Base-by-base conservation (phyloP, 495 filamentous ascomycete species). In the Cairneyella variabilis region DNA sequence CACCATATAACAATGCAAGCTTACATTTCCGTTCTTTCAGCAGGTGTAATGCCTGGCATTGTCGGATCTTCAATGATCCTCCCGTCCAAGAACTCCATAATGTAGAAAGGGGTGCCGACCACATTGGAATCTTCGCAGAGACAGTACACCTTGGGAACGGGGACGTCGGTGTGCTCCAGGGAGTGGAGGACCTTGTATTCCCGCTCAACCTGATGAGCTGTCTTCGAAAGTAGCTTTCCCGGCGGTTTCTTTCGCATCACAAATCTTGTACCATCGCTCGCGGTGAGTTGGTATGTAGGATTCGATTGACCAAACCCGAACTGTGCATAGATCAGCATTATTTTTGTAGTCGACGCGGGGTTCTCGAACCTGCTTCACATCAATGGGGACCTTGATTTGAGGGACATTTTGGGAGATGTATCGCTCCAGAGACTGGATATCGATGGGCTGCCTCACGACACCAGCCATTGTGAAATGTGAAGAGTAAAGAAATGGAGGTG, bases 301-400 rank as follows among this genome's bases (percentile, higher is more conserved):
- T 97, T 98, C 40, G 89, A 96, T 71, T 97, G 93, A 47, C 93
- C 93, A 65, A 92, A 98, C 59, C 90, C 88, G 64, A 97, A 98
- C 86, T 97, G 67, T 9, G n/a, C 0, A 28, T 28, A 3, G 14
- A 2, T 60, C 50, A 52, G 53, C 45, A 3, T n/a, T n/a, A n/a
- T n/a, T n/a, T n/a, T n/a, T n/a, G n/a, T n/a, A n/a, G n/a, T n/a
- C n/a, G n/a, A n/a, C n/a, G n/a, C n/a, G n/a, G n/a, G n/a, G n/a
- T n/a, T n/a, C n/a, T n/a, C 21, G 38, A 72, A 89, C 90, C 84
- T 97, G 93, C 69, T 96, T 90, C 60, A 96, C 73, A 38, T 90
- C 83, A 50, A 98, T 66, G 7, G 93, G 93, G 17, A 79, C 75
- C 70, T 85, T 77, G 64, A 98, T 90, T 56, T 83, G 74, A 2